A percentile compares a stretch with the other conserved stretches of the same genome.
phyloP scores from a whole-genome alignment of 176 grass and related monocot genomes.

The Triticum urartu region DNA sequence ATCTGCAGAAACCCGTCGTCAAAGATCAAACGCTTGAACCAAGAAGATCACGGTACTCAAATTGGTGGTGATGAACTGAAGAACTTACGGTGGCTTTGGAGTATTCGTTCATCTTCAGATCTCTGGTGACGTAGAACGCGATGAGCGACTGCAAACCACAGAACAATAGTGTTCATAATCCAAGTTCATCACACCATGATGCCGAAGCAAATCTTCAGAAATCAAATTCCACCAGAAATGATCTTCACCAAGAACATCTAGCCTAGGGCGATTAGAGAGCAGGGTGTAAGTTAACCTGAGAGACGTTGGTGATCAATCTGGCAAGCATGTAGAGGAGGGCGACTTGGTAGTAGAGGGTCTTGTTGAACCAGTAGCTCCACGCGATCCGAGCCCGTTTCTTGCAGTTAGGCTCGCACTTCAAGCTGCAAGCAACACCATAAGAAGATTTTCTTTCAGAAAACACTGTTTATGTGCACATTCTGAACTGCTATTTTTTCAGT shows the following conservation, averaged over 20 bases:
- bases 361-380: conserved; percentile 79
- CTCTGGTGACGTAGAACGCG: conserved; percentile 67
- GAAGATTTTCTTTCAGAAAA: not conserved
- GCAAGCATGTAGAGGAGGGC: conserved; percentile 64
- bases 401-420: conserved; percentile 43
- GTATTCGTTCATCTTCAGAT: conserved; percentile 65
- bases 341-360: conserved; percentile 70
- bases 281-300: conserved; percentile 33
- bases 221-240: not conserved
- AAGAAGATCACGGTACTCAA: not conserved
- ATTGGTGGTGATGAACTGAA: not conserved
- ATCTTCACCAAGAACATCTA: not conserved
- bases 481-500: not conserved
- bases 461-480: no score
- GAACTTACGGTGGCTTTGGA: conserved; percentile 60
- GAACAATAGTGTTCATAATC: not conserved
- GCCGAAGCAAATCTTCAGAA: not conserved
- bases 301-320: conserved; percentile 66
- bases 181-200: not conserved
- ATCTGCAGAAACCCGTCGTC: conserved; percentile 30
- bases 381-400: conserved; percentile 50
- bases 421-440: conserved; percentile 37
- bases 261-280: not conserved
- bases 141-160: conserved; percentile 53
- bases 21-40: not conserved